Percentiles rank a stretch among this genome's conserved stretches.
These are phyloP conservation scores for Starmerella riodocensis DNA, from an alignment of 805 yeast species.

Conservation along the genomic window DNA sequence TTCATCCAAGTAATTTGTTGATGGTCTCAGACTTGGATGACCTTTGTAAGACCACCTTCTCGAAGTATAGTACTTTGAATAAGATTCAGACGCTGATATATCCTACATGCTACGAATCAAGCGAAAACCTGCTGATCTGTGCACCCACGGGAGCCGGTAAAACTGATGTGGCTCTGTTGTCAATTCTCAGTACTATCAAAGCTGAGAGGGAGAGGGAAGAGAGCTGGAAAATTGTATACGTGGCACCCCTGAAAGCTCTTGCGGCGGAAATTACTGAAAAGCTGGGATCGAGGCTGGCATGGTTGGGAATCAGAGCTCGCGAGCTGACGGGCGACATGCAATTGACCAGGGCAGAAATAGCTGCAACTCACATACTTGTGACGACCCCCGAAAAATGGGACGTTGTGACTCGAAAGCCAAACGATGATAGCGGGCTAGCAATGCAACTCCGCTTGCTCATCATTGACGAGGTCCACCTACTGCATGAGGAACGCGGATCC, in stretches of 20 bases:
- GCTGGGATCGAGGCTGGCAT: constrained; percentile 56
- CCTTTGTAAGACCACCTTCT: constrained; percentile 73
- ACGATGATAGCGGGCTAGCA: constrained; percentile 74
- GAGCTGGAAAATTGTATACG: constrained; percentile 81
- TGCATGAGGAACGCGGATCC: constrained; percentile 96
- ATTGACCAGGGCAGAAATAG: constrained; percentile 62
- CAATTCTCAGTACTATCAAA: constrained; percentile 65
- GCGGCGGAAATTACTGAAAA: constrained; percentile 96
- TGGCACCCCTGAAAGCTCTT: constrained; percentile 84
- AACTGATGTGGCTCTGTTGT: constrained; percentile 77
- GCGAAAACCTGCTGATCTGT: constrained; percentile 90
- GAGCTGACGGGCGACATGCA: constrained; percentile 97
- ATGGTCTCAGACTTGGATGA: constrained; percentile 53
- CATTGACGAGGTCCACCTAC: constrained; percentile 90
- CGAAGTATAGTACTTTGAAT: constrained; percentile 62
- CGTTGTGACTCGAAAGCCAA: constrained; percentile 87
- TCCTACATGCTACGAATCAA: constrained; percentile 84
- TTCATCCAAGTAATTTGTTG: constrained; percentile 37
- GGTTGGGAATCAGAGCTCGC: constrained; percentile 77
- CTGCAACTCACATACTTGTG: constrained; percentile 73
- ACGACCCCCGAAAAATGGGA: constrained; percentile 98
- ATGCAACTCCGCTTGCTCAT: constrained; percentile 73
- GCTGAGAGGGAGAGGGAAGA: constrained; percentile 35
- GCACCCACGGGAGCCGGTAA: constrained; percentile 99
- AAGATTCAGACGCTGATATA: constrained; percentile 81